These are phyloP conservation scores for Tulasnella sp. DNA, from an alignment of 768 basidiomycete species.

Conservation along the genomic window DNA sequence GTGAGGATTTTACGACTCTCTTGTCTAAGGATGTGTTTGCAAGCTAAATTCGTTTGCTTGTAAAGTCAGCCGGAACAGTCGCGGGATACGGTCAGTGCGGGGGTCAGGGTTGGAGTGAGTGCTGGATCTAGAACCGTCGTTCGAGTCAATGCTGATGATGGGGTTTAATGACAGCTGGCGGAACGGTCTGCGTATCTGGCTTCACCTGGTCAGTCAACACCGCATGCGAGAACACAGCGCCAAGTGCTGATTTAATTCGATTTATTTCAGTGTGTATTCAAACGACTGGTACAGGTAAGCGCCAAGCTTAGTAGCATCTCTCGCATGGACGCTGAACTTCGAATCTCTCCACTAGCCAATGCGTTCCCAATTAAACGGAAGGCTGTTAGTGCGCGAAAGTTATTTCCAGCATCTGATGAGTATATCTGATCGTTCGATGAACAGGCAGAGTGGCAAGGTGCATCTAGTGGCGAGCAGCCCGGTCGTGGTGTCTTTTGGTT, in stretches of 20 bases:
- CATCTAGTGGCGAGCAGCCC: too few species aligned
- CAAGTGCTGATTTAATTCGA: background rate
- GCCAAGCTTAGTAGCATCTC: background rate
- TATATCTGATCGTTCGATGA: background rate
- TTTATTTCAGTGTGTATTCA: background rate
- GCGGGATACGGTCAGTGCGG: background rate
- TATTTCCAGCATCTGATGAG: background rate
- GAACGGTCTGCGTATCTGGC: slow-evolving; percentile 5
- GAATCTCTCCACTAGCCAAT: background rate
- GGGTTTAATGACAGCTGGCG: background rate
- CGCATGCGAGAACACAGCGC: background rate
- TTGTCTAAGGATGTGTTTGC: background rate
- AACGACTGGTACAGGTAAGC: background rate
- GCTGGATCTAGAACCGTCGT: background rate
- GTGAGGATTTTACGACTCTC: background rate
- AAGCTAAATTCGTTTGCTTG: background rate
- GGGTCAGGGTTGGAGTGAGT: background rate
- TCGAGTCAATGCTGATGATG: background rate
- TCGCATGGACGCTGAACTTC: background rate
- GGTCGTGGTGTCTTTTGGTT: too few species aligned
- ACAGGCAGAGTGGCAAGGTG: too few species aligned
- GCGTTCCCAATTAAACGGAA: background rate
- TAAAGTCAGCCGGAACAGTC: background rate
- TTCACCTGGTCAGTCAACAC: background rate
- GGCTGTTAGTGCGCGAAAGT: background rate